Base-by-base conservation (phyloP, 2,329 filamentous ascomycete species). In the Aureobasidium sp. region DNA sequence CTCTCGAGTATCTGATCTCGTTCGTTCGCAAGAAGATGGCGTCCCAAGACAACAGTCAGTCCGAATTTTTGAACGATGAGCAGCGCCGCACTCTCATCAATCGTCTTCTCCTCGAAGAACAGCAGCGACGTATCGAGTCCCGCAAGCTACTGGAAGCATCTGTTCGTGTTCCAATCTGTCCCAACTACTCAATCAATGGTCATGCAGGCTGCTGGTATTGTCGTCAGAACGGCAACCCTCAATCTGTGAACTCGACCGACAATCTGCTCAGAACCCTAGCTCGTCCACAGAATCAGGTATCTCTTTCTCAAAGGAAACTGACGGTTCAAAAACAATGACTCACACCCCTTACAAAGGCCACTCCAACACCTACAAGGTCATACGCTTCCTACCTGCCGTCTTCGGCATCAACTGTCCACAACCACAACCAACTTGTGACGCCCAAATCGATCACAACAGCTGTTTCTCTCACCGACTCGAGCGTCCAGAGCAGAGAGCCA, bases 41-140 rank as follows among this genome's bases (percentile, higher is more conserved):
- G 6, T 37, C 44, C 16, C 21, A 37, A 14, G n/a, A 12, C 30
- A 21, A 48, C 16, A 10, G 17, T 11, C 30, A 35, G 2, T 10
- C 6, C 2, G 21, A 7, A n/a, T n/a, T n/a, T 4, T 14, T 48
- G 14, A 16, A 16, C 7, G 30, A 25, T 7, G 10, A 8, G 2
- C 17, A 48, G 21, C 21, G 21, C 14, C 44, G 19, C 22, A 10
- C 2, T 7, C 32, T 48, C 7, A 12, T 4, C 6, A 8, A 48
- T 6, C 44, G 44, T 16, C 10, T 48, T 30, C 32, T 48, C 7
- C 30, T 48, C n/a, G 44, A 35, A 17, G 44, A 48, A 19, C 44
- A 48, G 19, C 44, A 48, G 44, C 44, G 32, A 21, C 32, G 21
- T 10, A 10, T 48, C 21, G 30, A 48, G 4, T 14, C 30, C 21